Evolutionary conservation across 495 filamentous ascomycete species (phyloP).

Genomic region (Xylaria longipes): DNA sequence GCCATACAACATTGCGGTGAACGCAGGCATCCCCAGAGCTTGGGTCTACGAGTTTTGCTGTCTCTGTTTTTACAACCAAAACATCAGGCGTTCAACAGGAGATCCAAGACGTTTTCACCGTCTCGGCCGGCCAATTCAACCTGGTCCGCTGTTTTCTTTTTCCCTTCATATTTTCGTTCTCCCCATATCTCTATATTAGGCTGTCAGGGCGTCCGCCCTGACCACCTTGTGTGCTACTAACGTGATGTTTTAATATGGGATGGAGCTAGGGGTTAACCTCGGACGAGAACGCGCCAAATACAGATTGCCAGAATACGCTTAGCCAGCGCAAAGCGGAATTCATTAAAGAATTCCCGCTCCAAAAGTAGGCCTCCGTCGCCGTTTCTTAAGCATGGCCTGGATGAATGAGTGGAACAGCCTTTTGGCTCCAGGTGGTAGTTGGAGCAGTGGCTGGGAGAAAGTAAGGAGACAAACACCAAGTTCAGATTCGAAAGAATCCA

Average conservation of each 20-base stretch:
- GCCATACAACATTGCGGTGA: constrained; percentile 58
- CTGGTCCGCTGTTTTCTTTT: constrained; percentile 56
- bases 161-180: constrained; percentile 32
- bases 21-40: constrained; percentile 47
- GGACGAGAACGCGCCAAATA: neutral
- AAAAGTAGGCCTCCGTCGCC: neutral
- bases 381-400: neutral
- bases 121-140: constrained; percentile 74
- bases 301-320: neutral
- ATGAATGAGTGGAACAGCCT: neutral
- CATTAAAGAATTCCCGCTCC: neutral
- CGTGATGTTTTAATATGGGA: neutral
- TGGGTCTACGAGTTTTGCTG: constrained; percentile 59
- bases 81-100: constrained; percentile 77
- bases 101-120: constrained; percentile 73
- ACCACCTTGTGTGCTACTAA: neutral
- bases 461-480: neutral
- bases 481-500: too few species aligned
- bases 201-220: neutral
- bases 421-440: neutral
- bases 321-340: neutral
- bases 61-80: constrained; percentile 85
- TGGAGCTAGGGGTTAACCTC: neutral
- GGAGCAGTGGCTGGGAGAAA: neutral
- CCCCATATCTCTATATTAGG: constrained; percentile 2